Evolutionary conservation across 306 rosid genomes (phyloP).

Genomic region (Pyrus communis): DNA sequence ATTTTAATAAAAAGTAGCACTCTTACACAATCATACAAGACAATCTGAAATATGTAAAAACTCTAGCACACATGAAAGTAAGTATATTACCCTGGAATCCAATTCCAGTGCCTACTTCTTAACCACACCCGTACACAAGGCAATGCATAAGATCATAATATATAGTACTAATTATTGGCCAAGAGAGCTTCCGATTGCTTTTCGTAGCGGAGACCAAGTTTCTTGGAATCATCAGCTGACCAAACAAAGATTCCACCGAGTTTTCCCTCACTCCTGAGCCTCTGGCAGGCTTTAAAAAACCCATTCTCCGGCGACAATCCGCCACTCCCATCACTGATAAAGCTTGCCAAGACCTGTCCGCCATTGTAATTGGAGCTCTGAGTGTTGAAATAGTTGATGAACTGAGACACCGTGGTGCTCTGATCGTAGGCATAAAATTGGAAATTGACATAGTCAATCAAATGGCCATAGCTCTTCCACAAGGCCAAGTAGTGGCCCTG

Average conservation of each 20-base stretch:
- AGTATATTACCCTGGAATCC: neutral
- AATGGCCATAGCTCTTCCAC: constrained; percentile 55
- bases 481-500: constrained; percentile 58
- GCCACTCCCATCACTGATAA: constrained; percentile 50
- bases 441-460: constrained; percentile 75
- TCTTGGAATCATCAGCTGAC: constrained; percentile 84
- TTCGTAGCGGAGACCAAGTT: constrained; percentile 53
- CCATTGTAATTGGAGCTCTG: constrained; percentile 57
- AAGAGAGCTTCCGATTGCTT: constrained; percentile 58
- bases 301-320: constrained; percentile 54
- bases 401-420: constrained; percentile 51
- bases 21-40: neutral
- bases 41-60: neutral
- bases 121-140: neutral
- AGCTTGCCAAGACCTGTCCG: constrained; percentile 64
- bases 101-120: neutral
- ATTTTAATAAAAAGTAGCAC: neutral
- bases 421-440: constrained; percentile 77
- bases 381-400: constrained; percentile 40
- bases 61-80: neutral
- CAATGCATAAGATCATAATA: neutral
- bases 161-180: constrained; percentile 20
- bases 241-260: constrained; percentile 73
- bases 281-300: constrained; percentile 49
- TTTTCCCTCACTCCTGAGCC: constrained; percentile 35